These are phyloP conservation scores for Croton laevigatus DNA, from an alignment of 441 rosid genomes.

Conservation along the genomic window DNA sequence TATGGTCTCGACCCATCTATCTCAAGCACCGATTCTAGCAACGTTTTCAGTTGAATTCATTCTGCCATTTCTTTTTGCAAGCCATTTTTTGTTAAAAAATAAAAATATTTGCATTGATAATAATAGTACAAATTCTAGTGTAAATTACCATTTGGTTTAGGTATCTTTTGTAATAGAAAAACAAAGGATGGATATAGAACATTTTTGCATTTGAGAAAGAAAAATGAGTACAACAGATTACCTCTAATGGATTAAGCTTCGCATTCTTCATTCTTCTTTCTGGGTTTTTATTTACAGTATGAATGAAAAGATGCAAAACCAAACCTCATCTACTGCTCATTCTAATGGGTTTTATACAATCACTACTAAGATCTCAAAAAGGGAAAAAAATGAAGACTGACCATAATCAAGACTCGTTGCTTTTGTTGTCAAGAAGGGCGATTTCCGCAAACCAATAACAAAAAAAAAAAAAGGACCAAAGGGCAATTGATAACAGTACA, in stretches of 20 bases:
- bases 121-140: background rate
- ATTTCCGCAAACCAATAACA: too few relatives aligned
- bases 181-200: background rate
- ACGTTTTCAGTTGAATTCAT: background rate
- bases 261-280: background rate
- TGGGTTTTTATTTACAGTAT: background rate
- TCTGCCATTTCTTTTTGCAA: background rate
- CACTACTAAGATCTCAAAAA: background rate
- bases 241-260: too few relatives aligned
- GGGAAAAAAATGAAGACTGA: background rate
- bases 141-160: too few relatives aligned
- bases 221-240: too few relatives aligned
- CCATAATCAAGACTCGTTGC: background rate
- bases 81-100: too few relatives aligned
- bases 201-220: too few relatives aligned
- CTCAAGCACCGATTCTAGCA: conserved; percentile 55
- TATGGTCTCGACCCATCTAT: conserved; percentile 56
- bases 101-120: too few relatives aligned
- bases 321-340: conserved; percentile 2
- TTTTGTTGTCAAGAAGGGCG: background rate
- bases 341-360: background rate
- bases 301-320: background rate
- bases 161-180: background rate
- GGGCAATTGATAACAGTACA: background rate
- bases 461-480: background rate